A percentile compares a stretch with the other conserved stretches of the same genome.
phyloP scores from a whole-genome alignment of 2,329 filamentous ascomycete species.

The Colletotrichum filicis region DNA sequence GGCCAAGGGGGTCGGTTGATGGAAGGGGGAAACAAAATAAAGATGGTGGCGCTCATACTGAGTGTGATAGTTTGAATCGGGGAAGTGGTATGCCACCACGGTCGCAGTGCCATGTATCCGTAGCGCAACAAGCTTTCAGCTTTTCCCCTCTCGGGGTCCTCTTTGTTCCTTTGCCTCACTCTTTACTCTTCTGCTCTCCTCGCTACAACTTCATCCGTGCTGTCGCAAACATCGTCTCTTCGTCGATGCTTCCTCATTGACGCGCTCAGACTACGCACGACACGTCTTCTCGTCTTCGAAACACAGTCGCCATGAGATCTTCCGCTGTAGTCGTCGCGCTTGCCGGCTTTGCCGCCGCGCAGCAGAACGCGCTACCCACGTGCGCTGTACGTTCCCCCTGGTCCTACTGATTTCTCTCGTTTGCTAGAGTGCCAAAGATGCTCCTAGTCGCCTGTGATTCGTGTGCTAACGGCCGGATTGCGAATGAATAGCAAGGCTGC shows the following conservation, averaged over 20 bases:
- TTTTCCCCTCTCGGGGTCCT: background rate
- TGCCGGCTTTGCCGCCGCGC: constrained; percentile 47
- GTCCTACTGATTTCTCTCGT: background rate
- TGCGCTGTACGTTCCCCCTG: constrained; percentile 50
- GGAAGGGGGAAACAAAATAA: constrained; percentile 2
- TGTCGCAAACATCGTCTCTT: background rate
- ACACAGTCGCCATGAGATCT: constrained; percentile 48
- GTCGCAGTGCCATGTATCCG: background rate
- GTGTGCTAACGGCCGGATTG: constrained; percentile 38
- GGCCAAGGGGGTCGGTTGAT: constrained; percentile 12
- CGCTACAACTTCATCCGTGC: background rate
- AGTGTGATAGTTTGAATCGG: constrained; percentile 1
- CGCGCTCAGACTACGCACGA: constrained; percentile 18
- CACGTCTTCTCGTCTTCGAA: background rate
- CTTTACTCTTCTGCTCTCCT: background rate
- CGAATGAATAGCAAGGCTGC: constrained; percentile 39
- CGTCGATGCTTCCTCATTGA: background rate
- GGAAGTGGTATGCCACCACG: background rate
- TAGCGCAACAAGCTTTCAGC: constrained; percentile 4
- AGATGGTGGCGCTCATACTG: constrained; percentile 1
- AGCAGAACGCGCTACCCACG: constrained; percentile 47
- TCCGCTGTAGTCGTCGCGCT: constrained; percentile 42
- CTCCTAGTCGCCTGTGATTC: background rate
- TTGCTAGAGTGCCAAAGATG: background rate
- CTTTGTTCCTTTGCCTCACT: background rate